Percentiles rank a stretch among this genome's conserved stretches.
Conservation (phyloP, 1,139 yeast species). For the Yarrowia galli region DNA sequence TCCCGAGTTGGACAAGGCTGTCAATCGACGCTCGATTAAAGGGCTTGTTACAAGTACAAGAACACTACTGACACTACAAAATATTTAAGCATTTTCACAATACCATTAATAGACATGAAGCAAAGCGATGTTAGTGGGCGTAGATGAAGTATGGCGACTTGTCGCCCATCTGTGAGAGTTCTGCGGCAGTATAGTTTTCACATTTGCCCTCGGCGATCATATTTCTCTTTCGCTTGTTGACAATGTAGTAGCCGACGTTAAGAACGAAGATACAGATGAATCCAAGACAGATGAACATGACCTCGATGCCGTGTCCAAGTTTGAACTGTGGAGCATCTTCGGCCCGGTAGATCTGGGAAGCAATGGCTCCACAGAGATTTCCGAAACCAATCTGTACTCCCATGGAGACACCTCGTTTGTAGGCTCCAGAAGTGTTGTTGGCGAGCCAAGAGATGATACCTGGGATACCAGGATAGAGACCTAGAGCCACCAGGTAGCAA, state of each 20-base stretch:
- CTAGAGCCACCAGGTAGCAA: constrained; percentile 51
- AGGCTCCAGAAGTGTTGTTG: constrained; percentile 52
- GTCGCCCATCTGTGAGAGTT: constrained; percentile 51
- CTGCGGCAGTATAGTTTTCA: constrained; percentile 45
- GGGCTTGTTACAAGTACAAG: constrained; percentile 40
- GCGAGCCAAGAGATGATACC: constrained; percentile 53
- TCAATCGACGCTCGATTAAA: constrained; percentile 47
- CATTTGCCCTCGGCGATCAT: too few relatives aligned
- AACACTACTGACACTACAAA: background rate
- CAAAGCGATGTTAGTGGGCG: background rate
- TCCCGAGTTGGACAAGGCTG: constrained; percentile 49
- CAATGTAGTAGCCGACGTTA: constrained; percentile 42
- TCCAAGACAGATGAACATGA: constrained; percentile 41
- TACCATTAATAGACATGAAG: background rate
- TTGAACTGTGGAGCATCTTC: too few relatives aligned
- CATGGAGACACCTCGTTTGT: constrained; percentile 54
- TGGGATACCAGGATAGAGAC: constrained; percentile 53
- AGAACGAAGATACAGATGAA: too few relatives aligned
- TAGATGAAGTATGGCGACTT: constrained; percentile 41
- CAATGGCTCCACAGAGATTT: too few relatives aligned
- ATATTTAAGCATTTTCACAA: constrained; percentile 23
- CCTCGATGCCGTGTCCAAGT: constrained; percentile 50
- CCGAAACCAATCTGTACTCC: too few relatives aligned
- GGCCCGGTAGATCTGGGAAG: constrained; percentile 51
- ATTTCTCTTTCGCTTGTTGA: constrained; percentile 46